These are phyloP conservation scores for Agastache rugosa DNA, from an alignment of 257 asterid genomes.

Conservation along the genomic window DNA sequence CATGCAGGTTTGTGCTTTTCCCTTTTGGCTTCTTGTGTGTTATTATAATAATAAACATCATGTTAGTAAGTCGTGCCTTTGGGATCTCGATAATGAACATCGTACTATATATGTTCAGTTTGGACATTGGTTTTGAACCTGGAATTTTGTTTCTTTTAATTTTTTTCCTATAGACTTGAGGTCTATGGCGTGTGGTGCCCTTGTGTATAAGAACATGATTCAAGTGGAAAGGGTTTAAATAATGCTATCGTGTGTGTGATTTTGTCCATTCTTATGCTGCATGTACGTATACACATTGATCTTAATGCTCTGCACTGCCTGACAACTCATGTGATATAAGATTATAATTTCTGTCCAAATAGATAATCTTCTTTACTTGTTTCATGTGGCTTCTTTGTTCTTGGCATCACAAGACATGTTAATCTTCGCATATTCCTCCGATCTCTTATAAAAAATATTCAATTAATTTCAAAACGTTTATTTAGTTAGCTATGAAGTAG, in stretches of 20 bases:
- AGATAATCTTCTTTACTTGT: conserved; percentile 18
- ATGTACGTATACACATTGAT: conserved; percentile 1
- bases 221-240: conserved; percentile 18
- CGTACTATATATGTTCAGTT: conserved; percentile 1
- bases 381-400: not conserved
- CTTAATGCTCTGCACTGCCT: conserved; percentile 13
- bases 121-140: conserved; percentile 25
- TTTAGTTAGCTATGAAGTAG: not conserved
- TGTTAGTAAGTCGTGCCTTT: conserved; percentile 20
- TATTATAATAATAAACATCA: conserved; percentile 13
- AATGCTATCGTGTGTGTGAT: not conserved
- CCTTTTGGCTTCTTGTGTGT: conserved; percentile 21
- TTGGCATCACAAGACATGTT: not conserved
- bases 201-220: conserved; percentile 18
- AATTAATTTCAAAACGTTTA: not conserved
- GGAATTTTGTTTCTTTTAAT: conserved; percentile 19
- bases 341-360: conserved; percentile 7
- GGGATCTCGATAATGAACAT: conserved; percentile 7
- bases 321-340: not conserved
- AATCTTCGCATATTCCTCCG: not conserved
- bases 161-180: not conserved
- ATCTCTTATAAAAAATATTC: not conserved
- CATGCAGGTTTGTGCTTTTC: conserved; percentile 59
- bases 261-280: conserved; percentile 11
- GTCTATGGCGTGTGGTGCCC: not conserved